Evolutionary conservation across 257 asterid genomes (phyloP).

Genomic region (Nyctanthes arbortristis): DNA sequence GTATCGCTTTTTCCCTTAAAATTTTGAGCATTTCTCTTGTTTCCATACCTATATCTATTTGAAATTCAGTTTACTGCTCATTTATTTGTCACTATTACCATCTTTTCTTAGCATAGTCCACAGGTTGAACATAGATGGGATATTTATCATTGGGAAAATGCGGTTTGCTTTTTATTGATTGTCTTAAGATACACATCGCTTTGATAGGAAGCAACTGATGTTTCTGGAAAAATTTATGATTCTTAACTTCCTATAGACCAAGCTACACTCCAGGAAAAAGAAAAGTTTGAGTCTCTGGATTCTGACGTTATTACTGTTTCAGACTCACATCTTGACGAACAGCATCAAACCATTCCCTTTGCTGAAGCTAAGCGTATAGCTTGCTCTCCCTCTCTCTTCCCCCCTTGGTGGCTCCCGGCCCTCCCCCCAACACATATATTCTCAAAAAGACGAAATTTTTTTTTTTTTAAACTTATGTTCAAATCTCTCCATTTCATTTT

Average conservation of each 20-base stretch:
- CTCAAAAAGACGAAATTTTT: not conserved
- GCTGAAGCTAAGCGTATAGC: slow-evolving; percentile 52
- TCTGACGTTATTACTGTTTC: slow-evolving; percentile 45
- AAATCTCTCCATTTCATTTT: not conserved
- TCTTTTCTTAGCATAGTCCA: not conserved
- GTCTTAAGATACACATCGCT: no score
- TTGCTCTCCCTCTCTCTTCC: slow-evolving; percentile 13
- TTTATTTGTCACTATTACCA: not conserved
- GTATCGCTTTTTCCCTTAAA: slow-evolving; percentile 64
- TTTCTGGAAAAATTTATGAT: slow-evolving; percentile 21
- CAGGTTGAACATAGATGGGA: not conserved
- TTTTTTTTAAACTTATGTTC: not conserved
- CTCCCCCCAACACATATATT: not conserved
- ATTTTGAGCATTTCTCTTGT: slow-evolving; percentile 5
- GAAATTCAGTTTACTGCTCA: not conserved
- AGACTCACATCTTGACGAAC: slow-evolving; percentile 37
- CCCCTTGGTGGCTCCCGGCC: slow-evolving; percentile 9
- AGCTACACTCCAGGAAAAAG: slow-evolving; percentile 41
- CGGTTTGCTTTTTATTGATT: not conserved
- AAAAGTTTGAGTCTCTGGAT: slow-evolving; percentile 34
- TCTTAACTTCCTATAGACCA: slow-evolving; percentile 63
- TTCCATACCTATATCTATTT: slow-evolving; percentile 18
- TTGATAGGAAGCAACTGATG: slow-evolving; percentile 13
- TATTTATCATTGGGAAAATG: slow-evolving; percentile 16
- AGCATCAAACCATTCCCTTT: slow-evolving; percentile 31